These are phyloP conservation scores for Vigna nakashimae DNA, from an alignment of 306 rosid genomes.

Conservation along the genomic window DNA sequence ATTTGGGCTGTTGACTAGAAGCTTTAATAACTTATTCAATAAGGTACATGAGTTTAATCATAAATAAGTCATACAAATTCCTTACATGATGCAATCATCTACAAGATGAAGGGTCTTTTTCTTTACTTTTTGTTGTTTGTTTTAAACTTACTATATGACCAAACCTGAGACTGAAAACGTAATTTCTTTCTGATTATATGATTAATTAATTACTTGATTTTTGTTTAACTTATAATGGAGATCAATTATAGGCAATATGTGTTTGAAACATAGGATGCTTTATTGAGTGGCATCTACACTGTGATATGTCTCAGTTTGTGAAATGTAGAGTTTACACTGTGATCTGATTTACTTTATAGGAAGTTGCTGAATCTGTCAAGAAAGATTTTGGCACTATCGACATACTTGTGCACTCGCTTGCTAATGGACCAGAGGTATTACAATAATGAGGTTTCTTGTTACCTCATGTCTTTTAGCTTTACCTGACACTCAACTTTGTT, in stretches of 20 bases:
- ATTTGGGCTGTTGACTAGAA: background rate
- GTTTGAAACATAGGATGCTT: background rate
- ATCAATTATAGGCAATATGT: background rate
- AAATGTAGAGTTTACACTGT: background rate
- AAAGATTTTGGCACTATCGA: constrained; percentile 83
- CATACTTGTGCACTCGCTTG: constrained; percentile 93
- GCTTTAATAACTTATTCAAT: background rate
- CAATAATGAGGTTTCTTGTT: background rate
- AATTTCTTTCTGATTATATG: background rate
- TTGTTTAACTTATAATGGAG: background rate
- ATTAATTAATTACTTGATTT: background rate
- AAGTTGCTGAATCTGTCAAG: constrained; percentile 80
- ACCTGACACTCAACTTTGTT: constrained; percentile 29
- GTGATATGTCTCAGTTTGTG: background rate
- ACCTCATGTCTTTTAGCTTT: constrained; percentile 3
- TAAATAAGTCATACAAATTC: background rate
- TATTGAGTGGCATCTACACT: background rate
- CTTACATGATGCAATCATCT: background rate
- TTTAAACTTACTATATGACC: background rate
- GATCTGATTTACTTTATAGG: constrained; percentile 59
- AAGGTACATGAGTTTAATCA: background rate
- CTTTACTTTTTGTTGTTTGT: background rate
- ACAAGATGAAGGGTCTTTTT: background rate
- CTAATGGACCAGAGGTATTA: constrained; percentile 89
- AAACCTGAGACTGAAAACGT: background rate